Base-by-base conservation (phyloP, 108 stramenopile species). In the Nitzschia sp. region DNA sequence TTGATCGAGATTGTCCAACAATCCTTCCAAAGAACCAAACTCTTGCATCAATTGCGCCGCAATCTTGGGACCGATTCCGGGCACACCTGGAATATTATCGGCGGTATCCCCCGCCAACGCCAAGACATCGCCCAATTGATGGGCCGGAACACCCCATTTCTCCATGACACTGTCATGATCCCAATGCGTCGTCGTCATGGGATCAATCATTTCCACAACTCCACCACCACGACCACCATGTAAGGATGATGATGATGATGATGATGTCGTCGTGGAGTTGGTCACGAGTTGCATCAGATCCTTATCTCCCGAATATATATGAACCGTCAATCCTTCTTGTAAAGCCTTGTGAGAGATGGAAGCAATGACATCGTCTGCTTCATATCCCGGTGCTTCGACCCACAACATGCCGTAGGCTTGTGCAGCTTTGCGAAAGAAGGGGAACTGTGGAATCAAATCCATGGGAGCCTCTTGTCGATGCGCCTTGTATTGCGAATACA, bases 291-390 rank as follows among this genome's bases (percentile, higher is more conserved):
- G 95, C 92, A 92, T 89, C 48, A 96, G 69, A 79, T 96, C 95
- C 76, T 96, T 96, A 66, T 96, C 95, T 6, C 89, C 91, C 21
- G 81, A 80, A 28, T 93, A 71, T 13, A 96, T 90, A 35, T 88
- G 72, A 0, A 86, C 85, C 53, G 87, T 77, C 2, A 88, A 63
- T 13, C 89, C 89, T 60, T 86, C 77, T 45, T 81, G 63, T 2
- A 79, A 35, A 2, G 87, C 92, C 65, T 69, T 75, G n/a, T 63
- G 73, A 2, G 86, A 65, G 25, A 96, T 45, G 0, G 91, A 90
- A 0, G 95, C 95, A 75, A 96, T 96, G 27, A 96, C 92, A 81
- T 96, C 95, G 60, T 96, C 95, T 1, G 95, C 95, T 68, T 96
- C 95, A 69, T 77, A 93, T 0, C 84, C 86, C 46, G 69, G 66